phyloP scores from a whole-genome alignment of 345 rosid species.

The Salix brachista region DNA sequence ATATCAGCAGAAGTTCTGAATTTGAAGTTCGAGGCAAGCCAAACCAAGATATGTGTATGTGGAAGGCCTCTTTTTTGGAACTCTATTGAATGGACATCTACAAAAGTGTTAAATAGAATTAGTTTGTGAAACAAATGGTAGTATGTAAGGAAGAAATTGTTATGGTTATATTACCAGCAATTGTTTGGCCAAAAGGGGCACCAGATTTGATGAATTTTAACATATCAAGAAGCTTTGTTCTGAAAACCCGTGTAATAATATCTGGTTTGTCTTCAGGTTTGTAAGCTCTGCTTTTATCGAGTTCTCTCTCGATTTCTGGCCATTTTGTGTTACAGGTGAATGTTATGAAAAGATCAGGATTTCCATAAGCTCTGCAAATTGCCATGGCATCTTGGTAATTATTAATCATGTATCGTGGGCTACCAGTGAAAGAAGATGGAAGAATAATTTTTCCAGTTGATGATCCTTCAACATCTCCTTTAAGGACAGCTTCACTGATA shows the following conservation, averaged over 20 bases:
- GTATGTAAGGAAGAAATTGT: too few species aligned
- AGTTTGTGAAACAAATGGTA: too few species aligned
- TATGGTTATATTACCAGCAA: not conserved
- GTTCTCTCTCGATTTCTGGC: not conserved
- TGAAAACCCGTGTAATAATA: not conserved
- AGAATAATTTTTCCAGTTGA: too few species aligned
- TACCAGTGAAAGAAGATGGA: too few species aligned
- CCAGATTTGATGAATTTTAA: not conserved
- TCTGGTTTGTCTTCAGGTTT: not conserved
- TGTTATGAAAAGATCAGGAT: not conserved
- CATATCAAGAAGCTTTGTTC: not conserved
- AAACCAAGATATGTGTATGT: not conserved
- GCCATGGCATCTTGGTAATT: conserved; percentile 1
- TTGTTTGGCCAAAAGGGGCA: not conserved
- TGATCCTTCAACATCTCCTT: too few species aligned
- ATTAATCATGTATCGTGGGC: not conserved
- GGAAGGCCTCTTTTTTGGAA: not conserved
- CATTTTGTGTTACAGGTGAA: not conserved
- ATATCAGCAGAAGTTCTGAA: rapidly evolving
- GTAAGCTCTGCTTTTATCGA: rapidly evolving
- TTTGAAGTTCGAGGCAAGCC: not conserved
- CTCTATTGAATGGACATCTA: not conserved
- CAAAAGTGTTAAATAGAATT: too few species aligned
- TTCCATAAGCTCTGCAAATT: not conserved
- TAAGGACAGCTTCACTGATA: too few species aligned